A percentile compares a stretch with the other conserved stretches of the same genome.
These are phyloP conservation scores for Eimeria falciformis DNA, from an alignment of 169 alveolate genomes.

Conservation along the genomic window DNA sequence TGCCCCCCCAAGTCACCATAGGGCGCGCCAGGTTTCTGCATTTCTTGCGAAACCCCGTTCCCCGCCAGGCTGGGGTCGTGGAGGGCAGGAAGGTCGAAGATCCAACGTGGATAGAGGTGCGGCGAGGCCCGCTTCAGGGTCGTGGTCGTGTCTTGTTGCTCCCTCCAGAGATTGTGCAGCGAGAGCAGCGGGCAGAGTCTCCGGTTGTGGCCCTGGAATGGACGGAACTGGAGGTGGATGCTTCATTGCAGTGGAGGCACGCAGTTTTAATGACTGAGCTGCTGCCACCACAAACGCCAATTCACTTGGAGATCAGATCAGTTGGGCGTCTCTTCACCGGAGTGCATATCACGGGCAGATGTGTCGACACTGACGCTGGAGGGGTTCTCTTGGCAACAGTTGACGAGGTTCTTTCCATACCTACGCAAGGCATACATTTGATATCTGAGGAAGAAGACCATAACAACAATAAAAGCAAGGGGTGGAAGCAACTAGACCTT, in stretches of 20 bases:
- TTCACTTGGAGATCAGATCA: slow-evolving; percentile 3
- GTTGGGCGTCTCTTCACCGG: neutral
- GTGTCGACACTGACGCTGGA: slow-evolving; percentile 63
- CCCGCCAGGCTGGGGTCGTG: neutral
- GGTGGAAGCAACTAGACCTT: neutral
- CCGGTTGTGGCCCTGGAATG: neutral
- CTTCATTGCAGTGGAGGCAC: slow-evolving; percentile 25
- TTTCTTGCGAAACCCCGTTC: neutral
- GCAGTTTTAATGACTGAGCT: slow-evolving; percentile 21
- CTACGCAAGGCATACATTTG: neutral
- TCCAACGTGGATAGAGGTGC: slow-evolving; percentile 44
- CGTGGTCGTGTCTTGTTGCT: neutral
- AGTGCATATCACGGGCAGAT: slow-evolving; percentile 35
- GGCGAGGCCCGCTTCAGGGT: slow-evolving; percentile 10
- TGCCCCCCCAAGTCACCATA: slow-evolving; percentile 1
- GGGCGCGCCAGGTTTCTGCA: neutral
- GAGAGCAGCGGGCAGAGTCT: neutral
- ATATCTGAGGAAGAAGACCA: neutral
- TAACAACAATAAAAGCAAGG: neutral
- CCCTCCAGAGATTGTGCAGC: neutral
- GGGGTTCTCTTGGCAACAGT: neutral
- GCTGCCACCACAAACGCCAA: slow-evolving; percentile 47
- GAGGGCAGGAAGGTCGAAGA: neutral
- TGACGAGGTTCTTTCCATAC: neutral
- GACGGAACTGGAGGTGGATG: neutral